phyloP scores from a whole-genome alignment of 2,329 filamentous ascomycete genomes.

The Botrytis fragariae region DNA sequence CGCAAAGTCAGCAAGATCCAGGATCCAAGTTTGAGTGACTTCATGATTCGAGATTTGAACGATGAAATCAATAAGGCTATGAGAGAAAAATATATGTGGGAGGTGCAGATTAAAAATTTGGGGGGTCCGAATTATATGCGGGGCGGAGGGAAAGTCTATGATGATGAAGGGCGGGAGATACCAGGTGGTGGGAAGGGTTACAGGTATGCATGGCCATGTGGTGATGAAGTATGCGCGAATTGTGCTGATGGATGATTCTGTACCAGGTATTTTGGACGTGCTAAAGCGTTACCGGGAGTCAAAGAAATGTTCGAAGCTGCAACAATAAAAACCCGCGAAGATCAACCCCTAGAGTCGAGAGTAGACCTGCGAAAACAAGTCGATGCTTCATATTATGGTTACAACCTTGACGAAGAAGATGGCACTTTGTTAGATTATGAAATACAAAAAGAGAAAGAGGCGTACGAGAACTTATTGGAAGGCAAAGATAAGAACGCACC shows the following conservation, averaged over 20 bases:
- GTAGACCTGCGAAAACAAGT: conserved; percentile 73
- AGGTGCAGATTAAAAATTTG: conserved; percentile 89
- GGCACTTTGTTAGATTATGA: conserved; percentile 78
- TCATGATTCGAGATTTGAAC: conserved; percentile 95
- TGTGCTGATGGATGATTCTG: conserved; percentile 17
- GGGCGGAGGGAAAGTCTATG: conserved; percentile 51
- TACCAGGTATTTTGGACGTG: conserved; percentile 89
- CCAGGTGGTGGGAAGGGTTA: conserved; percentile 82
- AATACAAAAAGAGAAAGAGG: conserved; percentile 77
- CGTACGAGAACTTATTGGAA: conserved; percentile 64
- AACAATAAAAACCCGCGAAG: conserved; percentile 52
- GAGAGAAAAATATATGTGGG: conserved; percentile 99
- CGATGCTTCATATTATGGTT: conserved; percentile 94
- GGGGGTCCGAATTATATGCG: conserved; percentile 86
- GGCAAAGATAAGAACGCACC: conserved; percentile 57
- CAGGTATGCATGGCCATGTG: conserved; percentile 64
- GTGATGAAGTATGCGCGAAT: neutral
- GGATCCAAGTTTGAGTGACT: conserved; percentile 86
- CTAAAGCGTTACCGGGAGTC: conserved; percentile 85
- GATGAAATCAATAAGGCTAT: conserved; percentile 99
- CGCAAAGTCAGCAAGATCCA: conserved; percentile 97
- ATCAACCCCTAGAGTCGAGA: conserved; percentile 63
- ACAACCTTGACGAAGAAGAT: conserved; percentile 89
- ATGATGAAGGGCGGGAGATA: conserved; percentile 55
- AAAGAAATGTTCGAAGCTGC: conserved; percentile 93